Evolutionary conservation across 1,139 yeast species (phyloP).

Genomic region (Keqinozyma sinolaborantium): DNA sequence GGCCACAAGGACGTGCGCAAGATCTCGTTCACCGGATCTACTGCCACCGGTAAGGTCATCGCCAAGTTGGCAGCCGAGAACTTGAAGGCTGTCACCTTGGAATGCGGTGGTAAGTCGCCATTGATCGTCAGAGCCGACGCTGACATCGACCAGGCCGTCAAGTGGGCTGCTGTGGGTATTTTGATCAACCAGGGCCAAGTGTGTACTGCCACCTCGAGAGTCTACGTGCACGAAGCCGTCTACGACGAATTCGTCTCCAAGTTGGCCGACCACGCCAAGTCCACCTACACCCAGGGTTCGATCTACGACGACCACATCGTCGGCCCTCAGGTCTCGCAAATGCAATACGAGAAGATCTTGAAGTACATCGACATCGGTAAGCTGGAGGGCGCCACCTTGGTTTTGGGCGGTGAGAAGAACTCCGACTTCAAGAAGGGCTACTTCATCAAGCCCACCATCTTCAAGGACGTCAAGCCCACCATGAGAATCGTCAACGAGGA

Average conservation of each 20-base stretch:
- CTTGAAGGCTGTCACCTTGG: conserved; percentile 76
- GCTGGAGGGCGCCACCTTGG: conserved; percentile 53
- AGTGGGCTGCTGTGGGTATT: conserved; percentile 83
- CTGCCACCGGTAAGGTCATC: conserved; percentile 58
- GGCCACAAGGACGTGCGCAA: conserved; percentile 55
- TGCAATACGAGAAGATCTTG: conserved; percentile 61
- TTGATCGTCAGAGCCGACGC: conserved; percentile 69
- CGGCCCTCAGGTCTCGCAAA: conserved; percentile 76
- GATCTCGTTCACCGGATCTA: conserved; percentile 66
- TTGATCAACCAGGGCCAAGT: conserved; percentile 66
- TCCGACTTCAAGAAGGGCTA: conserved; percentile 39
- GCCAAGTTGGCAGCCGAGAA: conserved; percentile 58
- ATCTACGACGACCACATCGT: conserved; percentile 60
- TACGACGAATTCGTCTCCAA: conserved; percentile 48
- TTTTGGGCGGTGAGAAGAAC: conserved; percentile 45
- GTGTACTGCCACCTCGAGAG: conserved; percentile 45
- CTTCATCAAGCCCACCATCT: conserved; percentile 51
- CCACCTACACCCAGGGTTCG: conserved; percentile 54
- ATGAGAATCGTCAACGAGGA: conserved; percentile 57
- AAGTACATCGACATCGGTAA: conserved; percentile 49
- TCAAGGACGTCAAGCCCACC: conserved; percentile 48
- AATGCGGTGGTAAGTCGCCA: conserved; percentile 91
- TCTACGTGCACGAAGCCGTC: conserved; percentile 39
- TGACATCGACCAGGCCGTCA: conserved; percentile 75
- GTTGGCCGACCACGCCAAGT: conserved; percentile 31